Evolutionary conservation across 2,329 filamentous ascomycete genomes (phyloP).

Genomic region (Trichoderma afroharzianum): DNA sequence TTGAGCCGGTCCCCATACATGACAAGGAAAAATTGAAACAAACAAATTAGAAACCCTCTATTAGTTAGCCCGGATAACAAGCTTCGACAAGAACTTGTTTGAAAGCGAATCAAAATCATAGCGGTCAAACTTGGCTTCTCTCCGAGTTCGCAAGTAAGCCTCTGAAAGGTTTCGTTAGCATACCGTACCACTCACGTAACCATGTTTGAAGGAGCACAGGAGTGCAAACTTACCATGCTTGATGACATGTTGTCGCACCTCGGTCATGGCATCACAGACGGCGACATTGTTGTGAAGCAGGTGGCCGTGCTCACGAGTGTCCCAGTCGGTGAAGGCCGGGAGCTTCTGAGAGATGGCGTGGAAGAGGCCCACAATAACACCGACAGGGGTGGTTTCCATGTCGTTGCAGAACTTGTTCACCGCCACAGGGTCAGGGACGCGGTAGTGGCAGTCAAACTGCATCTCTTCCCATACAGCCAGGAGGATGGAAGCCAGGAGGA

Average conservation of each 20-base stretch:
- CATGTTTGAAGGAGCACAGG: not conserved
- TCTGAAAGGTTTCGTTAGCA: constrained; percentile 53
- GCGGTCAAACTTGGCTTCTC: constrained; percentile 79
- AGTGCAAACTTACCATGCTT: constrained; percentile 73
- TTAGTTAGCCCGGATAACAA: constrained; percentile 85
- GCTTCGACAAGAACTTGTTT: constrained; percentile 94
- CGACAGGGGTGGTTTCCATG: constrained; percentile 94
- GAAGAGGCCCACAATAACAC: constrained; percentile 94
- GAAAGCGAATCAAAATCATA: constrained; percentile 92
- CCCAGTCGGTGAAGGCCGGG: constrained; percentile 89
- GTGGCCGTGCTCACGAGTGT: constrained; percentile 85
- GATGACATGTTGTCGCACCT: constrained; percentile 86
- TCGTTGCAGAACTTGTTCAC: constrained; percentile 94
- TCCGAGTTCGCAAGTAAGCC: constrained; percentile 76
- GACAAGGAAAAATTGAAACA: not conserved
- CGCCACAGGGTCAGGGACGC: constrained; percentile 75
- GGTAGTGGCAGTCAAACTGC: constrained; percentile 97
- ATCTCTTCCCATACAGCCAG: constrained; percentile 97
- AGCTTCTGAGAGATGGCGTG: constrained; percentile 97
- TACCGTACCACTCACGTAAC: not conserved
- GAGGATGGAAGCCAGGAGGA: constrained; percentile 91
- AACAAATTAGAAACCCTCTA: not conserved
- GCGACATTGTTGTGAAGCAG: constrained; percentile 85
- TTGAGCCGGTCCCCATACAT: constrained; percentile 17
- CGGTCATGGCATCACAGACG: constrained; percentile 93